Evolutionary conservation across 1,284 basidiomycete species (phyloP).

Genomic region (Trichosporon asahii): DNA sequence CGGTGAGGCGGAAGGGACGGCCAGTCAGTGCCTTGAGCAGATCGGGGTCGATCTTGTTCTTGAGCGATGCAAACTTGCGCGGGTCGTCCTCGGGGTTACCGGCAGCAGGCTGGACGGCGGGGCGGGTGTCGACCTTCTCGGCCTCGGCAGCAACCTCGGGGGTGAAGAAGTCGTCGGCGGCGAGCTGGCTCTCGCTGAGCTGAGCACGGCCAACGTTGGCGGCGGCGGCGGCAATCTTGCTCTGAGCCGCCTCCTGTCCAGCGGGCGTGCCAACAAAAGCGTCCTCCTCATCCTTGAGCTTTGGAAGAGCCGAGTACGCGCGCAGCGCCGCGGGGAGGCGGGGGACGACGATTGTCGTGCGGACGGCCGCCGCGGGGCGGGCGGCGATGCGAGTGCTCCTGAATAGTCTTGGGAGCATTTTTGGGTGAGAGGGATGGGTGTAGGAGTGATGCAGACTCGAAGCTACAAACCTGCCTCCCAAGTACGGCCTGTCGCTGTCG

Average conservation of each 20-base stretch:
- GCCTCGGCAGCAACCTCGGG: constrained; percentile 13
- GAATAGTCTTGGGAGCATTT: constrained; percentile 12
- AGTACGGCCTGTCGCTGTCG: not conserved
- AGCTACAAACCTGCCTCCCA: not conserved
- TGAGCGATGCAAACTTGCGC: constrained; percentile 53
- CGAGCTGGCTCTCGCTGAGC: not conserved
- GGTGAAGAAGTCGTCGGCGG: constrained; percentile 21
- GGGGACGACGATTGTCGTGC: not conserved
- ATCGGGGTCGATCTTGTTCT: constrained; percentile 52
- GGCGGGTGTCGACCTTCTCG: not conserved
- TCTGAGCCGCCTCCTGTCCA: not conserved
- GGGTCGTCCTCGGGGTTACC: not conserved
- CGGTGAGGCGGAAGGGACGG: constrained; percentile 66
- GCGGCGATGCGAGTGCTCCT: not conserved
- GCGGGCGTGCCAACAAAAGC: constrained; percentile 10
- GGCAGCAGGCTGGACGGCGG: not conserved
- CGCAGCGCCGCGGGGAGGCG: constrained; percentile 6
- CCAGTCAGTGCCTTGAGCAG: constrained; percentile 65
- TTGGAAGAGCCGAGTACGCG: constrained; percentile 22
- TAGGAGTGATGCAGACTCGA: not conserved
- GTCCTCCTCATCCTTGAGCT: constrained; percentile 23
- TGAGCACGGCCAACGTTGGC: not conserved
- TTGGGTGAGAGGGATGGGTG: not conserved
- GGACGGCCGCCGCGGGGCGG: not conserved
- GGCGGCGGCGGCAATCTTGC: not conserved